Evolutionary conservation across 225 moss, liverwort and hornwort genomes (phyloP).

Genomic region (Pseudoscleropodium purum): DNA sequence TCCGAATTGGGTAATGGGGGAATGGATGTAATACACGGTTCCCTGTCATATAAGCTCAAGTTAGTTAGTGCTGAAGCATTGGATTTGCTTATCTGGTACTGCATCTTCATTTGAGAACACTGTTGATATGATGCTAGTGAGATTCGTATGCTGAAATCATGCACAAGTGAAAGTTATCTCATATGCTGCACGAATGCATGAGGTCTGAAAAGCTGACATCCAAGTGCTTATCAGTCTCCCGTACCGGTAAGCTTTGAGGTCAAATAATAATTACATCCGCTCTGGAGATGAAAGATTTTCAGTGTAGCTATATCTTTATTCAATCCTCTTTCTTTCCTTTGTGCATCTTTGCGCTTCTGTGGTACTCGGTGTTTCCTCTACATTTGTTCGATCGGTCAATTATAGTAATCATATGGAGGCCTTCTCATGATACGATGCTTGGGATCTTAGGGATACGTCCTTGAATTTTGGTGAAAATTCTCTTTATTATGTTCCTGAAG

Average conservation of each 20-base stretch:
- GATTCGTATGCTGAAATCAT: not conserved
- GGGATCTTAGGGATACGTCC: not conserved
- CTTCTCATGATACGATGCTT: not conserved
- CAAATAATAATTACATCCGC: not conserved
- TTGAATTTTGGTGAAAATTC: not conserved
- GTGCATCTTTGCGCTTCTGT: not conserved
- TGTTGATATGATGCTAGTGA: not conserved
- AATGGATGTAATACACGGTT: not conserved
- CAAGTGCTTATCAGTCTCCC: not conserved
- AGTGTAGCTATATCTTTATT: not conserved
- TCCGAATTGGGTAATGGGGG: not conserved
- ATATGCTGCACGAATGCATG: not conserved
- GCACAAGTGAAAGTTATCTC: not conserved
- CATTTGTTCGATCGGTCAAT: not conserved
- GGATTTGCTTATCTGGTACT: not conserved
- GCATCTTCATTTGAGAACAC: not conserved
- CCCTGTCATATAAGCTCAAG: not conserved
- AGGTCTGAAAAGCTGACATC: not conserved
- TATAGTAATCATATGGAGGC: not conserved
- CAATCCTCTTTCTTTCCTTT: not conserved
- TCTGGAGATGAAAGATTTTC: not conserved
- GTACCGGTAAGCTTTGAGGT: not conserved
- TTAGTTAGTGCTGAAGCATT: not conserved
- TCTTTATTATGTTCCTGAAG: not conserved
- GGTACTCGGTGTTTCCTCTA: not conserved